Conservation (phyloP, 2,329 filamentous ascomycete genomes). For the Calonectria hongkongensis region DNA sequence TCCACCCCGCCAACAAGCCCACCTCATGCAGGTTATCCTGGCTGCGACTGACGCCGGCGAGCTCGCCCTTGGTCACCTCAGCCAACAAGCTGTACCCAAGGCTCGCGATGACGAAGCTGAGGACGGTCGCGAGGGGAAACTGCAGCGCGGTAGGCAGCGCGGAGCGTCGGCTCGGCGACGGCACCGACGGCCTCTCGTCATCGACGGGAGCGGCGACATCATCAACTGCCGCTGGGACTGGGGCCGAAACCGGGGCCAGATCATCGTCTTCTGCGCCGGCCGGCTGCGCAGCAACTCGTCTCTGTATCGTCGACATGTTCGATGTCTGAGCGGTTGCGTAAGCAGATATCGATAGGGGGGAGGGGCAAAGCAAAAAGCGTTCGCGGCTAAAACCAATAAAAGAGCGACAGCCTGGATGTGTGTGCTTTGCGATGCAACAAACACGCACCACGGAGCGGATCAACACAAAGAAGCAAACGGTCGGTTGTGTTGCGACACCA, state of each 20-base stretch:
- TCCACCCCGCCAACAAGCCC: slow-evolving; percentile 71
- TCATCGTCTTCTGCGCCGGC: slow-evolving; percentile 46
- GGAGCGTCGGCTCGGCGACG: slow-evolving; percentile 42
- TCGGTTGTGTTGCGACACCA: slow-evolving; percentile 34
- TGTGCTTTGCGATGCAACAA: slow-evolving; percentile 8
- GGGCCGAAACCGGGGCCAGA: slow-evolving; percentile 39
- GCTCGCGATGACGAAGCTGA: slow-evolving; percentile 78
- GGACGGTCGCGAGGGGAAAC: slow-evolving; percentile 71
- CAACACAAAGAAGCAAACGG: slow-evolving; percentile 1
- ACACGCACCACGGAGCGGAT: slow-evolving; percentile 25
- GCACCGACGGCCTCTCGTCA: slow-evolving; percentile 11
- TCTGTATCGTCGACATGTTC: slow-evolving; percentile 45
- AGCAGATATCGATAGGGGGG: not conserved
- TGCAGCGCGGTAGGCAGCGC: slow-evolving; percentile 67
- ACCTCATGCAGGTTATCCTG: slow-evolving; percentile 79
- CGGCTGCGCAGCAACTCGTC: slow-evolving; percentile 48
- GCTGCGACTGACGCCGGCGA: slow-evolving; percentile 80
- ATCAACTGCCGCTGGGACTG: not conserved
- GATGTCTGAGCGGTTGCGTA: not conserved
- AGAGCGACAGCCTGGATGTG: not conserved
- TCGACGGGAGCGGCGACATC: not conserved
- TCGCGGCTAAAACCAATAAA: slow-evolving; percentile 19
- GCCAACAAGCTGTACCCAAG: slow-evolving; percentile 78
- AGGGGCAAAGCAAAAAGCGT: not conserved
- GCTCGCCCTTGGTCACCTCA: slow-evolving; percentile 77